These are phyloP conservation scores for Pseudogymnoascus sp. DNA, from an alignment of 2,329 filamentous ascomycete genomes.

Conservation along the genomic window DNA sequence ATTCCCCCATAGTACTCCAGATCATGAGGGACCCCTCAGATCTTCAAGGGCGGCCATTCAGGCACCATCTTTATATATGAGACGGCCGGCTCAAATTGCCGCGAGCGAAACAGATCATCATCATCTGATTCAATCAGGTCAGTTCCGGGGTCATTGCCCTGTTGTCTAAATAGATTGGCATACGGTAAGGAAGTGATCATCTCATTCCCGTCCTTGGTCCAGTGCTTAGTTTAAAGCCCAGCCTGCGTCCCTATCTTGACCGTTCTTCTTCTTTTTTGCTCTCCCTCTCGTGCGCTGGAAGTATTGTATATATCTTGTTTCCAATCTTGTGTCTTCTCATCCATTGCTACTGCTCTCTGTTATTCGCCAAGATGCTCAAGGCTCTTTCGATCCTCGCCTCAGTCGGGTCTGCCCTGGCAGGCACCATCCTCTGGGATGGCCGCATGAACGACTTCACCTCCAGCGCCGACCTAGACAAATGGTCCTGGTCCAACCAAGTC, in stretches of 20 bases:
- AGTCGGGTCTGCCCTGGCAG: constrained; percentile 26
- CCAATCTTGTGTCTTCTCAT: neutral
- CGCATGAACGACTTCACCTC: constrained; percentile 52
- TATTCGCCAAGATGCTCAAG: neutral
- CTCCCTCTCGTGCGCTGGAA: neutral
- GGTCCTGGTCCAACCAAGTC: constrained; percentile 61
- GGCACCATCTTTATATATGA: constrained; percentile 3
- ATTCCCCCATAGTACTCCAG: neutral
- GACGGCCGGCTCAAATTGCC: neutral
- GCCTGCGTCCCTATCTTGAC: neutral
- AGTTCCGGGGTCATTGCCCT: neutral
- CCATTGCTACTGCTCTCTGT: neutral
- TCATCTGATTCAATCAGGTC: neutral
- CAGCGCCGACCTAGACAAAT: constrained; percentile 46
- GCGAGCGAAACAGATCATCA: neutral
- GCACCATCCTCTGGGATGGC: constrained; percentile 54
- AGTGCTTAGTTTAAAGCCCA: neutral
- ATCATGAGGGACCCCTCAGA: neutral
- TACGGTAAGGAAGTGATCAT: neutral
- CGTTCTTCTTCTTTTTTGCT: neutral
- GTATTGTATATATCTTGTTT: neutral
- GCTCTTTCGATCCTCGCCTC: constrained; percentile 11
- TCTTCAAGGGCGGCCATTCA: neutral
- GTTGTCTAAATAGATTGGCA: constrained; percentile 3
- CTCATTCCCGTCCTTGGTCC: neutral